Conservation (phyloP, 345 rosid species). For the Firmiana major region DNA sequence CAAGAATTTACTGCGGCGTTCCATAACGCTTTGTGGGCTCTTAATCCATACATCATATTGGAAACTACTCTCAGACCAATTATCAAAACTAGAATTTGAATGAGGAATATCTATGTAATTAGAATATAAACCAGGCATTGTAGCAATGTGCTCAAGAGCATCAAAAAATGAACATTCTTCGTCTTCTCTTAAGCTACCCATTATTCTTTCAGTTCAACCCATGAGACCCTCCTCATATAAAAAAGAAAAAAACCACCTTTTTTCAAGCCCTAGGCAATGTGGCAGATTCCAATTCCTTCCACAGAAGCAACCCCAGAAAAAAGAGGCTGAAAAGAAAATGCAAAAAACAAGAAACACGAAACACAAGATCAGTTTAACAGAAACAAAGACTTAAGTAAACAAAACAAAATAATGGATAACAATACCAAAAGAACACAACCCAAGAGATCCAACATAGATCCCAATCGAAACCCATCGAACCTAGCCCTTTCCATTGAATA, state of each 20-base stretch:
- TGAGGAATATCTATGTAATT: slow-evolving; percentile 26
- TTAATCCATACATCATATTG: slow-evolving; percentile 59
- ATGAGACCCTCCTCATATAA: slow-evolving; percentile 46
- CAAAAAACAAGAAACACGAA: slow-evolving; percentile 33
- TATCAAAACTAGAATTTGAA: slow-evolving; percentile 17
- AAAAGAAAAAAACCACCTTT: slow-evolving; percentile 35
- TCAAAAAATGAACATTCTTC: slow-evolving; percentile 68
- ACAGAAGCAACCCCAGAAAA: slow-evolving; percentile 48
- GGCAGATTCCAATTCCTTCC: slow-evolving; percentile 41
- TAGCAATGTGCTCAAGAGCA: slow-evolving; percentile 56
- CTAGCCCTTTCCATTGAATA: slow-evolving; percentile 35
- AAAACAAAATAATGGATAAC: slow-evolving; percentile 14
- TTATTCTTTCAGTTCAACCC: slow-evolving; percentile 57
- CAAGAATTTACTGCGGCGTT: slow-evolving; percentile 55
- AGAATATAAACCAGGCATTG: slow-evolving; percentile 29
- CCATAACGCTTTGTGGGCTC: slow-evolving; percentile 53
- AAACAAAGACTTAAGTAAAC: slow-evolving; percentile 21
- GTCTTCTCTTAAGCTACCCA: slow-evolving; percentile 60
- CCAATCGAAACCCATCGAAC: slow-evolving; percentile 73
- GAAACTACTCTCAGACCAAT: slow-evolving; percentile 24
- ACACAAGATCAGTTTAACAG: slow-evolving; percentile 45
- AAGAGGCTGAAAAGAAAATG: slow-evolving; percentile 23
- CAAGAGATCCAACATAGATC: slow-evolving; percentile 85
- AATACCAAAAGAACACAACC: slow-evolving; percentile 30
- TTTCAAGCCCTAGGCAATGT: slow-evolving; percentile 40